phyloP scores from a whole-genome alignment of 768 basidiomycete genomes.

The Aureoboletus auriporus region DNA sequence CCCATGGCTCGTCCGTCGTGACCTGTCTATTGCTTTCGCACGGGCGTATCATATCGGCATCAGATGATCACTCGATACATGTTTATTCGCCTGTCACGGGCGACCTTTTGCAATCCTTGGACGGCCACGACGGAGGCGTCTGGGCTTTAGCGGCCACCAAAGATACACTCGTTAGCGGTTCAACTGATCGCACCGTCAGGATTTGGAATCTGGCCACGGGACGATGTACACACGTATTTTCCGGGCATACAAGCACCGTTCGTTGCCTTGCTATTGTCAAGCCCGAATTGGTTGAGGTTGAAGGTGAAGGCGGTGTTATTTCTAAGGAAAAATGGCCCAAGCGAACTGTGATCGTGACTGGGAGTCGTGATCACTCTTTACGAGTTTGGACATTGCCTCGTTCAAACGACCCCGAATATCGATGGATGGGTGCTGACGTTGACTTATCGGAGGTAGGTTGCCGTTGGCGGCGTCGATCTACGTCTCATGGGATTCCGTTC shows the following conservation, averaged over 20 bases:
- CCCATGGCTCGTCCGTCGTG: conserved; percentile 87
- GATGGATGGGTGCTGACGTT: conserved; percentile 56
- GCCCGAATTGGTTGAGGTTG: conserved; percentile 80
- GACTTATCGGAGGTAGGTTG: conserved; percentile 49
- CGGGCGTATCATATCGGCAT: conserved; percentile 93
- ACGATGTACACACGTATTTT: conserved; percentile 87
- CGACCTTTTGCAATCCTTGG: conserved; percentile 63
- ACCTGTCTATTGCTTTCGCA: conserved; percentile 95
- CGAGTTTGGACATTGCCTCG: conserved; percentile 65
- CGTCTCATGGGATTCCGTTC: conserved; percentile 11
- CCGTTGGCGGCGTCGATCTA: background rate
- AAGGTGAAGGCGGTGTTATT: conserved; percentile 57
- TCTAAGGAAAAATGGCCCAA: conserved; percentile 72
- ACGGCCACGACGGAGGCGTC: conserved; percentile 93
- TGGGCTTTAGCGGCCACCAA: conserved; percentile 94
- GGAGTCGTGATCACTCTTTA: conserved; percentile 63
- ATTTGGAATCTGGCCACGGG: conserved; percentile 85
- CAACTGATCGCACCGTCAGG: conserved; percentile 89
- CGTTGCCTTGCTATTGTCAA: conserved; percentile 95
- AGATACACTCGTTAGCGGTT: conserved; percentile 85
- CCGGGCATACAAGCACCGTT: conserved; percentile 95
- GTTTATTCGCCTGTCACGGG: conserved; percentile 90
- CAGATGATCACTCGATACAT: conserved; percentile 95
- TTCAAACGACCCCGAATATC: conserved; percentile 73
- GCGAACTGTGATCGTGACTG: conserved; percentile 67